phyloP scores from a whole-genome alignment of 163 green algal genomes.

The Chlorella variabilis region DNA sequence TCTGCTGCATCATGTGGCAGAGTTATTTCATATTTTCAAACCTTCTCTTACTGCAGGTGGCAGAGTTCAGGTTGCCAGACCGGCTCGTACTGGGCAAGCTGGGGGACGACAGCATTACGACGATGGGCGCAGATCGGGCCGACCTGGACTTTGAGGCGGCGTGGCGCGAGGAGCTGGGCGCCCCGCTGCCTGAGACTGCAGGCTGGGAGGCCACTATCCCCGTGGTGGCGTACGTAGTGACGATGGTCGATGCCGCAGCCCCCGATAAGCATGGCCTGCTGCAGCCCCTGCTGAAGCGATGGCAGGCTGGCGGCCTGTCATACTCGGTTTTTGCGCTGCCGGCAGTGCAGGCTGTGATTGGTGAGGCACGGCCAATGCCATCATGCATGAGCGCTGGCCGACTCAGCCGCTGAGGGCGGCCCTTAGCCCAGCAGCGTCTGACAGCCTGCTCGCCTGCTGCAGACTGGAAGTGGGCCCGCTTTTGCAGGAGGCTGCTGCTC shows the following conservation, averaged over 20 bases:
- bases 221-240: conserved; percentile 19
- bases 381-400: too few relatives aligned
- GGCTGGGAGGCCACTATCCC: conserved; percentile 17
- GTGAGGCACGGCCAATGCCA: background rate
- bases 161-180: conserved; percentile 22
- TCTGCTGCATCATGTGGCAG: too few relatives aligned
- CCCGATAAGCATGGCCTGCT: conserved; percentile 34
- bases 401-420: too few relatives aligned
- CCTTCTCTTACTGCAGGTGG: too few relatives aligned
- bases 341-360: conserved; percentile 37
- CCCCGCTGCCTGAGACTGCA: background rate
- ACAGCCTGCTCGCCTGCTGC: background rate
- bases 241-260: conserved; percentile 7
- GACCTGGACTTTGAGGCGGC: conserved; percentile 8
- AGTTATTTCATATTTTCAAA: too few relatives aligned
- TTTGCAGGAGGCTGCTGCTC: conserved; percentile 24
- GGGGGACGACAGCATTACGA: conserved; percentile 22
- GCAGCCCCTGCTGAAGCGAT: conserved; percentile 45
- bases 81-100: conserved; percentile 12
- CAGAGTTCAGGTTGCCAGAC: background rate
- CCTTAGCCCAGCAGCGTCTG: too few relatives aligned
- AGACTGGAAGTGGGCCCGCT: conserved; percentile 27
- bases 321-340: conserved; percentile 38
- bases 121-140: background rate
- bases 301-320: conserved; percentile 34